phyloP scores from a whole-genome alignment of 2,329 filamentous ascomycete genomes.

The Pyricularia sp. region DNA sequence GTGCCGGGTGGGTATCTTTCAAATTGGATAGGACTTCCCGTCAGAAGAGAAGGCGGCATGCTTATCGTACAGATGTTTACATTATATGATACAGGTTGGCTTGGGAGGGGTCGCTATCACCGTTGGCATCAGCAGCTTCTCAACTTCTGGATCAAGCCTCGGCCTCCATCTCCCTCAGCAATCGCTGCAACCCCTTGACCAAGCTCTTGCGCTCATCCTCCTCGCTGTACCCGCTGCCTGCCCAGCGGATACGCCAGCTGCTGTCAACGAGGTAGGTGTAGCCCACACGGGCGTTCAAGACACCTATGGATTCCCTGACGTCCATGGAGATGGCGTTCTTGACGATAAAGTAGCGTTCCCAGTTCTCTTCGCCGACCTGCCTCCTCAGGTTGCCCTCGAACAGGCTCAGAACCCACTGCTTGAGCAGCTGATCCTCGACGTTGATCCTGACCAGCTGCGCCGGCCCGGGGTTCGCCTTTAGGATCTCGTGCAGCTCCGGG shows the following conservation, averaged over 20 bases:
- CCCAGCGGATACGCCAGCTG: conserved; percentile 87
- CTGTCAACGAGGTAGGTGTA: conserved; percentile 89
- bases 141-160: neutral
- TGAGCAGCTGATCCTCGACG: conserved; percentile 70
- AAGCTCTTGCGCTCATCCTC: conserved; percentile 58
- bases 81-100: neutral
- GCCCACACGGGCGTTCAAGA: conserved; percentile 85
- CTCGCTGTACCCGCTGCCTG: conserved; percentile 65
- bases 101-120: neutral
- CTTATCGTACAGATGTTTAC: neutral
- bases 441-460: conserved; percentile 80
- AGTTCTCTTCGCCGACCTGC: conserved; percentile 39
- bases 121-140: neutral
- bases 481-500: conserved; percentile 53
- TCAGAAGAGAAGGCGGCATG: neutral
- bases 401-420: conserved; percentile 46
- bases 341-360: conserved; percentile 54
- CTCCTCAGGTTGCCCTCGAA: conserved; percentile 46
- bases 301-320: conserved; percentile 52
- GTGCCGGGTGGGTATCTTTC: neutral
- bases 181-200: conserved; percentile 51
- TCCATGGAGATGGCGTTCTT: conserved; percentile 48
- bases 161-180: conserved; percentile 46
- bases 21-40: neutral
- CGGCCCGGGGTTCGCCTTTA: conserved; percentile 41